Evolutionary conservation across 305 asterid species (phyloP), one percentile per base, ranked within the genome.

Genomic region (Vinca major): DNA sequence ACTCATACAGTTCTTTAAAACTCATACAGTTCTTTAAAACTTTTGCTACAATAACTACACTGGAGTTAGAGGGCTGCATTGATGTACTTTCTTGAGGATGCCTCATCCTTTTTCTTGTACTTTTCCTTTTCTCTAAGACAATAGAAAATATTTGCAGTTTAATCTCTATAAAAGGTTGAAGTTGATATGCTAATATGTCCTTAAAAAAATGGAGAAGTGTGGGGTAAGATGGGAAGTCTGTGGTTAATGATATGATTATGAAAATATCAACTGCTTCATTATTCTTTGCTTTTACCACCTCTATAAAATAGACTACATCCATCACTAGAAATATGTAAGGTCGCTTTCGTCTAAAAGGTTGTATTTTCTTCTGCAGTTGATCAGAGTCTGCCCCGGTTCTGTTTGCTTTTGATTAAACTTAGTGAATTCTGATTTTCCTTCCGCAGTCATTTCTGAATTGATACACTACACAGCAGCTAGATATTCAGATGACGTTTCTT

Each of bases 371-470:
- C 40, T 71, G 56, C 53, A 55, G 45, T 49, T 63, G 44, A 68
- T 62, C 56, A 49, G 54, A 69, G 67, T 74, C 65, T 82, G 66
- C 71, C 75, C 62, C 70, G 4, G 52, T 51, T 72, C 61, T 69
- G 62, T 57, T 53, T 60, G 67, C 47, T 33, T 76, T 69, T 56
- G 50, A 74, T 71, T 71, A 51, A 48, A 41, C 72, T 20, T 21
- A 56, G 53, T 6, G 58, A 39, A 20, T 68, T 48, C 14, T 58
- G 36, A 16, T 21, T 19, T 63, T 44, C 39, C 13, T 73, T 60
- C 76, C 83, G 88, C 96, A 94, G 99, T 94, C 73, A 81, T 91
- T 75, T 94, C 97, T 69, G 99, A 94, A 78, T 79, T 94, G 78
- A 94, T 94, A 80, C 98, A 89, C 82, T 88, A 89, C 78, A 83